Percentiles rank a stretch among this genome's conserved stretches.
These are phyloP conservation scores for Echria macrotheca DNA, from an alignment of 495 filamentous ascomycete genomes.

Conservation along the genomic window DNA sequence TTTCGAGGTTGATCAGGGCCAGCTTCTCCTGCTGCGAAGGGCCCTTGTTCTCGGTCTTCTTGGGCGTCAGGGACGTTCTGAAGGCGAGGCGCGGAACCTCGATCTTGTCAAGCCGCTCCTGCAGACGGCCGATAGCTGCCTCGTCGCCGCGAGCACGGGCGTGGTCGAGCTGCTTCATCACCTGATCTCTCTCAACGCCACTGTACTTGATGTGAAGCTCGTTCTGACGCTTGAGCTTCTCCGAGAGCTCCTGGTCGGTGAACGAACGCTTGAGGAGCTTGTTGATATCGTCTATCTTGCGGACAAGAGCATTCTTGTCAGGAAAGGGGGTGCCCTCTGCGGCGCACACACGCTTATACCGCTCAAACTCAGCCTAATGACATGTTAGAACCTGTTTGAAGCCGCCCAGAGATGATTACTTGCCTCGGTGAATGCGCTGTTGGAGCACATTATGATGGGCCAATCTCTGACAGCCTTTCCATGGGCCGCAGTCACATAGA, in stretches of 20 bases:
- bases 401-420: no score
- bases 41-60: slow-evolving; percentile 35
- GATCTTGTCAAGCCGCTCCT: slow-evolving; percentile 62
- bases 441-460: slow-evolving; percentile 79
- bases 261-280: slow-evolving; percentile 68
- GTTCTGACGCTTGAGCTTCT: slow-evolving; percentile 67
- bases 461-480: slow-evolving; percentile 73
- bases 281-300: slow-evolving; percentile 79
- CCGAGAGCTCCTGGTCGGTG: slow-evolving; percentile 71
- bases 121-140: slow-evolving; percentile 51
- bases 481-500: slow-evolving; percentile 67
- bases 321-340: slow-evolving; percentile 68
- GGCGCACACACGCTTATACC: slow-evolving; percentile 70
- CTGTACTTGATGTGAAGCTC: slow-evolving; percentile 53
- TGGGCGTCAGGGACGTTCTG: slow-evolving; percentile 50
- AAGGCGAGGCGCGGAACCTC: slow-evolving; percentile 65
- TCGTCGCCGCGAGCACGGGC: slow-evolving; percentile 60
- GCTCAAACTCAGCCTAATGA: slow-evolving; percentile 66
- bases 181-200: slow-evolving; percentile 56
- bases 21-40: slow-evolving; percentile 67
- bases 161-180: slow-evolving; percentile 56
- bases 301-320: slow-evolving; percentile 54
- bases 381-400: slow-evolving; percentile 21
- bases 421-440: slow-evolving; percentile 69
- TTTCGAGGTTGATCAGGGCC: slow-evolving; percentile 67